phyloP scores from a whole-genome alignment of 768 basidiomycete species.

The Lactifluus volemus region DNA sequence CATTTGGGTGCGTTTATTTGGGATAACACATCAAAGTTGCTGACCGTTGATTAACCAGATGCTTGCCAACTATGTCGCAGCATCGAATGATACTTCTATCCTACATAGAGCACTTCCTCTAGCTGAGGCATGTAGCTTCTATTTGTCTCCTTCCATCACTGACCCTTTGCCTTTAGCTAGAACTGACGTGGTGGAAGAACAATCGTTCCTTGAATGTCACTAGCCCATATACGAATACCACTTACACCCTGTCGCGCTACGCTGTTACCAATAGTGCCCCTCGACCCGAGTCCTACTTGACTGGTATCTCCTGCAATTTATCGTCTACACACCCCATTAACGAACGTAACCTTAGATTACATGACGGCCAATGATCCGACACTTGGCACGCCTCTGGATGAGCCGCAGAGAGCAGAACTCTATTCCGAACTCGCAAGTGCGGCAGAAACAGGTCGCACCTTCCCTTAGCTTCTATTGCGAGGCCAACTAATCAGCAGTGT shows the following conservation, averaged over 20 bases:
- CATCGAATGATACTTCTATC: conserved; percentile 65
- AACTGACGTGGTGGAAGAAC: conserved; percentile 74
- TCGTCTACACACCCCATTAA: background rate
- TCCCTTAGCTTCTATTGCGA: background rate
- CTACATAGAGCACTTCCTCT: conserved; percentile 74
- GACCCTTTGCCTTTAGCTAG: conserved; percentile 37
- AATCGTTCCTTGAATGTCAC: conserved; percentile 63
- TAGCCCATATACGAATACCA: conserved; percentile 62
- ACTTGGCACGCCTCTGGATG: conserved; percentile 46
- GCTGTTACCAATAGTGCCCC: conserved; percentile 78
- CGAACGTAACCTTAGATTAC: conserved; percentile 48
- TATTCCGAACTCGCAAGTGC: conserved; percentile 85
- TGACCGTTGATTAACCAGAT: conserved; percentile 42
- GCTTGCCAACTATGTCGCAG: conserved; percentile 75
- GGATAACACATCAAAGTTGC: background rate
- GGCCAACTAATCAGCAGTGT: background rate
- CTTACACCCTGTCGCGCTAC: conserved; percentile 61
- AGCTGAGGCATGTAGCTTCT: conserved; percentile 48
- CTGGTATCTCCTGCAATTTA: conserved; percentile 33
- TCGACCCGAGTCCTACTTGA: conserved; percentile 75
- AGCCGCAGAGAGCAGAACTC: conserved; percentile 48
- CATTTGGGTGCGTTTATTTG: conserved; percentile 45
- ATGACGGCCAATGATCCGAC: conserved; percentile 61
- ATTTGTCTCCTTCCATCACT: background rate
- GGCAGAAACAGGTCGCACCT: conserved; percentile 62